phyloP scores from a whole-genome alignment of 495 filamentous ascomycete species.

The Neurospora sp. region DNA sequence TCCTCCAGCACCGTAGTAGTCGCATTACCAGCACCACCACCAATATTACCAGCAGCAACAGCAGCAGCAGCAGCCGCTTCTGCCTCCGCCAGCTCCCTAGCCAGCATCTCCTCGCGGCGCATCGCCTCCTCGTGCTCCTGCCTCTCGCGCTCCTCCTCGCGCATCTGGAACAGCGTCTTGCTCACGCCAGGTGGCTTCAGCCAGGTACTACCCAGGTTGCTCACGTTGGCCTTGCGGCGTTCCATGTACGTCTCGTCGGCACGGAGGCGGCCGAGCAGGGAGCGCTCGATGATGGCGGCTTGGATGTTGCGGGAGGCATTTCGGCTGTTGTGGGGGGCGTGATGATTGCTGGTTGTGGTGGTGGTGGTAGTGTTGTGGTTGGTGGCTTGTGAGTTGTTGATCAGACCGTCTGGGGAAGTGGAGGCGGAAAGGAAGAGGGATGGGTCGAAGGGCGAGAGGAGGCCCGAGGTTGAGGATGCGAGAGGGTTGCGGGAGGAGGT shows the following conservation, averaged over 20 bases:
- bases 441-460: conserved; percentile 19
- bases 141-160: conserved; percentile 68
- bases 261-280: conserved; percentile 49
- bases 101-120: conserved; percentile 59
- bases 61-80: conserved; percentile 35
- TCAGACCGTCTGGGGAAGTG: conserved; percentile 6
- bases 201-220: conserved; percentile 68
- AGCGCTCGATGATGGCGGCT: conserved; percentile 30
- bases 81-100: conserved; percentile 52
- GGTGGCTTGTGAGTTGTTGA: conserved; percentile 15
- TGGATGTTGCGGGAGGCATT: conserved; percentile 5
- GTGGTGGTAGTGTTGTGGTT: conserved; percentile 10
- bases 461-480: conserved; percentile 3
- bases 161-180: conserved; percentile 68
- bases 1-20: conserved; percentile 10
- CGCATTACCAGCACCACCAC: conserved; percentile 2
- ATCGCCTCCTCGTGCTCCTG: conserved; percentile 68
- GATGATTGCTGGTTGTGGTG: background rate
- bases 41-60: conserved; percentile 13
- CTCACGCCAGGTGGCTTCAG: conserved; percentile 64
- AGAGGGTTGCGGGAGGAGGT: conserved; percentile 43
- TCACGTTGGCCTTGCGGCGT: conserved; percentile 59
- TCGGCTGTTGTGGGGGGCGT: conserved; percentile 5
- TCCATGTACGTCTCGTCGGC: conserved; percentile 59
- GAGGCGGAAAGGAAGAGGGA: conserved; percentile 2